A percentile compares a stretch with the other conserved stretches of the same genome.
These are phyloP conservation scores for Chaetomium cochliodes DNA, from an alignment of 495 filamentous ascomycete genomes.

Conservation along the genomic window DNA sequence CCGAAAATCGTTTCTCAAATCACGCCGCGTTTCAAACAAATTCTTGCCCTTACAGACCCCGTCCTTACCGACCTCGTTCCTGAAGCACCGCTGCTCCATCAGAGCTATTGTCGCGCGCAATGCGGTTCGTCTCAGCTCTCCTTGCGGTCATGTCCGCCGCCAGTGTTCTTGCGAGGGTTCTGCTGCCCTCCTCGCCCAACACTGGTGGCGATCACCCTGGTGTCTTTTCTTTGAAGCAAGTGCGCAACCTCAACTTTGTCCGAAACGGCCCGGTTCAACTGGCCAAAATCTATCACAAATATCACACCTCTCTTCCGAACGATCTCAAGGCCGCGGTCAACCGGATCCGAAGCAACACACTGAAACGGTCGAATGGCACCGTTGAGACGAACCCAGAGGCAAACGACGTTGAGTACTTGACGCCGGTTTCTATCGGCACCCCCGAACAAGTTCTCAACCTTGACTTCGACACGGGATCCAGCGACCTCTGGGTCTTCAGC, in stretches of 20 bases:
- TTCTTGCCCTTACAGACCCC: neutral
- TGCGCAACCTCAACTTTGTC: slow-evolving; percentile 50
- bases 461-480: slow-evolving; percentile 74
- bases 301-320: slow-evolving; percentile 43
- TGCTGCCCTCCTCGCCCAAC: slow-evolving; percentile 17
- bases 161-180: slow-evolving; percentile 40
- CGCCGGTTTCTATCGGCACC: slow-evolving; percentile 63
- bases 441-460: slow-evolving; percentile 58
- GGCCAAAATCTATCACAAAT: slow-evolving; percentile 60
- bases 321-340: slow-evolving; percentile 19
- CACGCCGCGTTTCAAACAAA: neutral
- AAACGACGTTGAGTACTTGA: slow-evolving; percentile 64
- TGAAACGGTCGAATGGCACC: slow-evolving; percentile 31
- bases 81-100: neutral
- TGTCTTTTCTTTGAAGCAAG: slow-evolving; percentile 48
- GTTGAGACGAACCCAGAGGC: slow-evolving; percentile 55
- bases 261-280: slow-evolving; percentile 52
- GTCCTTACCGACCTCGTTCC: neutral
- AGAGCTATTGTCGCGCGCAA: neutral
- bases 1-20: too few relatives aligned
- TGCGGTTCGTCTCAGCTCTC: slow-evolving; percentile 24
- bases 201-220: slow-evolving; percentile 30
- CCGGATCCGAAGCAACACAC: neutral
- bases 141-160: slow-evolving; percentile 41
- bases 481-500: slow-evolving; percentile 63